phyloP scores from a whole-genome alignment of 169 alveolate genomes.

The Plasmodium relictum region DNA sequence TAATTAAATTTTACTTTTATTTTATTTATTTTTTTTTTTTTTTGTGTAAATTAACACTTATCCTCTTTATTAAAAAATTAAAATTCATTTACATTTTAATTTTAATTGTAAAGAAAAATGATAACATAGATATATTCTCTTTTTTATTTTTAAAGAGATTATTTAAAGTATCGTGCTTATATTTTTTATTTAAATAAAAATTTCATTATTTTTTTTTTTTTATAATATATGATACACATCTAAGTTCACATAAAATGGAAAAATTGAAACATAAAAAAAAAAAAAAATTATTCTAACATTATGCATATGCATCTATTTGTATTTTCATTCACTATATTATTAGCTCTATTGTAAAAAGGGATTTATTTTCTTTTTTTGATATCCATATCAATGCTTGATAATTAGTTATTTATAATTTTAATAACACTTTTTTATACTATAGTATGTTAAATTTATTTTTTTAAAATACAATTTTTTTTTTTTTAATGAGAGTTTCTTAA shows the following conservation, averaged over 20 bases:
- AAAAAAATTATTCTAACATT: slow-evolving; percentile 4
- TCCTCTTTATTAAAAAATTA: too few species aligned
- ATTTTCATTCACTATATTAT: neutral
- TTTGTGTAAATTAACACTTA: too few species aligned
- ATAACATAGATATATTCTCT: too few species aligned
- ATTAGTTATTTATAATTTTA: neutral
- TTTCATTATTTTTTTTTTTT: neutral
- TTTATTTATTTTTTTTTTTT: too few species aligned
- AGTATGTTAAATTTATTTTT: neutral
- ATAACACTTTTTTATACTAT: neutral
- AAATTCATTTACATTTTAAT: too few species aligned
- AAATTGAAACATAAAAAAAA: neutral
- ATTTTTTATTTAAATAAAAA: too few species aligned
- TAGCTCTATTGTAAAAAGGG: neutral
- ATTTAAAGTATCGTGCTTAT: too few species aligned
- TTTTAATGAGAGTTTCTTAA: slow-evolving; percentile 19
- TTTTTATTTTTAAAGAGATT: too few species aligned
- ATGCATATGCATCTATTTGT: neutral
- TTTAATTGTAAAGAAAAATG: too few species aligned
- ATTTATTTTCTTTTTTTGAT: neutral
- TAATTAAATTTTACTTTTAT: too few species aligned
- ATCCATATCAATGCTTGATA: too few species aligned
- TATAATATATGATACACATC: slow-evolving; percentile 11
- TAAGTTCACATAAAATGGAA: neutral
- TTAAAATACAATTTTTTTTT: slow-evolving; percentile 9